Evolutionary conservation across 2,329 filamentous ascomycete genomes (phyloP).

Genomic region (Zarea fungicola): DNA sequence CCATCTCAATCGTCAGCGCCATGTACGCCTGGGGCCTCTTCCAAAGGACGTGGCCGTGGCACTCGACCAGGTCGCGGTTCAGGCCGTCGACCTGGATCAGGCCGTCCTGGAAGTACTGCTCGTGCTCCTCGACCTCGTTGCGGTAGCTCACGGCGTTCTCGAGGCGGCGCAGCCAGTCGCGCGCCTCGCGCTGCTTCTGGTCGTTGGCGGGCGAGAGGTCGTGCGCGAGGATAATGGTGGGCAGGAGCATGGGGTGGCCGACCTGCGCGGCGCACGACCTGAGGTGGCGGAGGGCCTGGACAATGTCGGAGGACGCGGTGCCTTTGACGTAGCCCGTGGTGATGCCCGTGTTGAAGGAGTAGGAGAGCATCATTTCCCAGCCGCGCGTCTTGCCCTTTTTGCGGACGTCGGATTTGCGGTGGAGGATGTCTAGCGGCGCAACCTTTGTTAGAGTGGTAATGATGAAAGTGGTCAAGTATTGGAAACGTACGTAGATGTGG

Average conservation of each 20-base stretch:
- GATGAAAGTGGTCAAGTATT: not conserved
- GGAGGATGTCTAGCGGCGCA: slow-evolving; percentile 48
- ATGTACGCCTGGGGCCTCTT: slow-evolving; percentile 57
- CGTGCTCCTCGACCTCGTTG: slow-evolving; percentile 52
- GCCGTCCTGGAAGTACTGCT: slow-evolving; percentile 48
- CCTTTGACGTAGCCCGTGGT: slow-evolving; percentile 60
- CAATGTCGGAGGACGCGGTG: slow-evolving; percentile 51
- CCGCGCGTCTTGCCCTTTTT: slow-evolving; percentile 60
- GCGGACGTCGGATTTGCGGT: slow-evolving; percentile 61
- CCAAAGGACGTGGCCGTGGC: slow-evolving; percentile 57
- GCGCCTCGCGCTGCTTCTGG: slow-evolving; percentile 56
- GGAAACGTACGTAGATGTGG: slow-evolving; percentile 51
- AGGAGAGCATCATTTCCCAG: slow-evolving; percentile 59
- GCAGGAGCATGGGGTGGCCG: slow-evolving; percentile 54
- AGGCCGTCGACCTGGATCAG: slow-evolving; percentile 54
- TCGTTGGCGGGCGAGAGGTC: slow-evolving; percentile 53
- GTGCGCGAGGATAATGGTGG: slow-evolving; percentile 53
- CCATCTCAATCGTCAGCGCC: slow-evolving; percentile 46
- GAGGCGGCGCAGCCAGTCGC: slow-evolving; percentile 56
- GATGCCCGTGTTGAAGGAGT: slow-evolving; percentile 48
- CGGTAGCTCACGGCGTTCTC: slow-evolving; percentile 59
- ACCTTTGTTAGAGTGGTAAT: not conserved
- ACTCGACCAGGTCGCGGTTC: slow-evolving; percentile 59
- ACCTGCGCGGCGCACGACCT: slow-evolving; percentile 43
- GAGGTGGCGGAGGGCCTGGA: slow-evolving; percentile 44